A percentile compares a stretch with the other conserved stretches of the same genome.
phyloP scores from a whole-genome alignment of 345 rosid genomes.

The Eucalyptus camaldulensis region DNA sequence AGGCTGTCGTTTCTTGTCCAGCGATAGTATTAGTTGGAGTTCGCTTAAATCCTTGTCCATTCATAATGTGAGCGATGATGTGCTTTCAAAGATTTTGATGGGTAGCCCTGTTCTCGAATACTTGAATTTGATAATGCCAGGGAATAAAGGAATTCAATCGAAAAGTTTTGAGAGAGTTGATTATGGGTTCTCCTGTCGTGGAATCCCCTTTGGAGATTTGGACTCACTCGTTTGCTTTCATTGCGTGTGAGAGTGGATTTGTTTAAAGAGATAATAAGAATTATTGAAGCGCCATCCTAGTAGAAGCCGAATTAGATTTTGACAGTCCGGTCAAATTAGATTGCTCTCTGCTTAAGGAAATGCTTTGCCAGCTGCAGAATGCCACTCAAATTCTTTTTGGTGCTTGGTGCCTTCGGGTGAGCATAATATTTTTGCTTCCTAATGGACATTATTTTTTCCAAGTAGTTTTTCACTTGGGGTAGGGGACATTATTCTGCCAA shows the following conservation, averaged over 20 bases:
- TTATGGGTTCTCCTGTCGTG: not conserved
- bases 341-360: not conserved
- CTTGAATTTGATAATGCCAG: not conserved
- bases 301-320: not conserved
- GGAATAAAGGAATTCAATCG: not conserved
- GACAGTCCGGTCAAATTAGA: not conserved
- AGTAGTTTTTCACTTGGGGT: not conserved
- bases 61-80: not conserved
- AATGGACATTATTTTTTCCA: not conserved
- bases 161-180: not conserved
- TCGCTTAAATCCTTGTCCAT: not conserved
- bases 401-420: not conserved
- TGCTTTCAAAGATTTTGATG: not conserved
- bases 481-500: not conserved
- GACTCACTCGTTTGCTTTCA: not conserved
- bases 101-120: not conserved
- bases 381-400: not conserved
- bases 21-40: not conserved
- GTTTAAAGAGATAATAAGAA: not conserved
- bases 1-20: not conserved
- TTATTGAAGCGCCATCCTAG: not conserved
- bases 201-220: not conserved
- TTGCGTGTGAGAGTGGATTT: not conserved
- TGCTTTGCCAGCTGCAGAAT: not conserved
- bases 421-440: not conserved